Evolutionary conservation across 331 rosid species (phyloP).

Genomic region (Erythrophleum ivorense): DNA sequence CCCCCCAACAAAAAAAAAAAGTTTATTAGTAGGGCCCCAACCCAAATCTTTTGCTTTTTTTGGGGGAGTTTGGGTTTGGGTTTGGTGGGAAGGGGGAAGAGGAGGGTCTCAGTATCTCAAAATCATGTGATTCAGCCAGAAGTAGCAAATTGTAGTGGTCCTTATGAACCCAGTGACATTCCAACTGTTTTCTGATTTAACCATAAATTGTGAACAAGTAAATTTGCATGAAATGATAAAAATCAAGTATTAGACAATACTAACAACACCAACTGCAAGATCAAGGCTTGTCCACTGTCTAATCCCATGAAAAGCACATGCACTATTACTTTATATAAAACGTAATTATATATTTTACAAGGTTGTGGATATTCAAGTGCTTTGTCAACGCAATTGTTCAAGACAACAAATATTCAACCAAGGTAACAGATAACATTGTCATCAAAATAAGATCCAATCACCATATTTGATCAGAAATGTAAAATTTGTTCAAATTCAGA

Average conservation of each 20-base stretch:
- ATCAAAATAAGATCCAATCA: neutral
- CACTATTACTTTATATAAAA: conserved; percentile 4
- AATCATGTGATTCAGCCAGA: neutral
- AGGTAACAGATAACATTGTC: neutral
- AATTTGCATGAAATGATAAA: neutral
- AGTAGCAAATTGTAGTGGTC: neutral
- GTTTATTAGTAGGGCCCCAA: neutral
- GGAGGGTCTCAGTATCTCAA: neutral
- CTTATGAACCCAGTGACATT: neutral
- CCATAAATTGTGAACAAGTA: neutral
- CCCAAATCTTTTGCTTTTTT: too few relatives aligned
- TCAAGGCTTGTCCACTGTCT: neutral
- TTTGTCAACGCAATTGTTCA: conserved; percentile 7
- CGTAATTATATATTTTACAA: conserved; percentile 20
- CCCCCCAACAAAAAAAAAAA: neutral
- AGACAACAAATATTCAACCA: conserved; percentile 17
- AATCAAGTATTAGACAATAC: neutral
- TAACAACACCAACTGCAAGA: neutral
- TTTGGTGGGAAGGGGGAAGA: too few relatives aligned
- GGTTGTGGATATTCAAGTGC: conserved; percentile 28
- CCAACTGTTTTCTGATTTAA: neutral
- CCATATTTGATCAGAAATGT: neutral
- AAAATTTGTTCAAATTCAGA: neutral
- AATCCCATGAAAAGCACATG: conserved; percentile 23
- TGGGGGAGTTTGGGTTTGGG: too few relatives aligned